Base-by-base conservation (phyloP, 768 basidiomycete genomes). In the Trametes cingulata region DNA sequence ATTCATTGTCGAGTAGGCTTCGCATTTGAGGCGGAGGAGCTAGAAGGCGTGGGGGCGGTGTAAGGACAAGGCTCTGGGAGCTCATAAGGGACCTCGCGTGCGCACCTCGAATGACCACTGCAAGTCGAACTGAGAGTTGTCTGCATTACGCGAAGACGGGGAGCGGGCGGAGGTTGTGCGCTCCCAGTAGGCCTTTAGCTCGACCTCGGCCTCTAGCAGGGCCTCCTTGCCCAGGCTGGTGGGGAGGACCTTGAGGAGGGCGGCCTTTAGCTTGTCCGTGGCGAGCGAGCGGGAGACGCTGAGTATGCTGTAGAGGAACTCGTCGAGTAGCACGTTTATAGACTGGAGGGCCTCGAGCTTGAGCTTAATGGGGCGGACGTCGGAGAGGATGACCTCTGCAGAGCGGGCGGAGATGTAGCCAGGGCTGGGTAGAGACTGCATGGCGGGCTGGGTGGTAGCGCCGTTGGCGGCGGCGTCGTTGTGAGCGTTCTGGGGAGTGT, bases 151-250 rank as follows among this genome's bases (percentile, higher is more conserved):
- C 52, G 84, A 84, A 39, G 76, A 66, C 46, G 25, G 72, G 68
- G 37, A 68, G 65, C 37, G 70, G 69, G 51, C 74, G 68, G 47
- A 80, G 75, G 42, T 74, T 69, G 85, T 91, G 56, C 86, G 82
- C 66, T 93, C 92, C 84, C 88, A 90, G 77, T 95, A 95, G 8
- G 92, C 92, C 68, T 92, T 82, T 46, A 97, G 73, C 72, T 97
- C 95, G 42, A 98, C 80, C 70, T 98, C 95, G 0, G 95, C 95
- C 75, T 98, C 95, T 49, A 95, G 77, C 17, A 96, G 78, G 2
- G 94, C 94, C 70, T 95, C 91, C 75, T 97, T 93, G 48, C 94
- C 95, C 45, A 97, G 80, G 51, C 85, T 80, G 6, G 89, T 92
- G 8, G 92, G 89, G 27, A 94, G 76, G 40, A 90, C 77, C 68